Base-by-base conservation (phyloP, 2,329 filamentous ascomycete species). In the Diplodia intermedia region DNA sequence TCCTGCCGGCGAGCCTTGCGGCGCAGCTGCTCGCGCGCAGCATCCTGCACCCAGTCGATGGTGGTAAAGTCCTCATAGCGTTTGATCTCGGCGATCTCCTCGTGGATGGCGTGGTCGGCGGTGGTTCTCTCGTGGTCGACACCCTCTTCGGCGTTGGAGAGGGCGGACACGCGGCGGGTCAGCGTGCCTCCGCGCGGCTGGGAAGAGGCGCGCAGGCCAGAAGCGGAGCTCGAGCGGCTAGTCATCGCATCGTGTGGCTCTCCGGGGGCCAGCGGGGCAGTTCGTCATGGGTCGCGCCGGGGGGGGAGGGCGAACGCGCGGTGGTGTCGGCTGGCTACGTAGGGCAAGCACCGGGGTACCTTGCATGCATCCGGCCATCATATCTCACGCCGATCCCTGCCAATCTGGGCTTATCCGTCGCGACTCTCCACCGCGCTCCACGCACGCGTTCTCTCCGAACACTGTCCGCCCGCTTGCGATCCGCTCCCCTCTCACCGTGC, bases 21-120 rank as follows among this genome's bases (percentile, higher is more conserved):
- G 67, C 94, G 88, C 56, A 92, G 84, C 77, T 97, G 92, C 79
- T 97, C 95, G 71, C 94, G 90, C 40, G 93, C 91, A 12, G 94
- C 94, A 86, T 99, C 95, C 79, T 99, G 94, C 0, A 99, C 94
- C 95, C 95, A 99, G 80, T 99, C 95, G 86, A 95, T 95, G 0
- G 95, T 99, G 6, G 94, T 97, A 78, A 99, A 99, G 81, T 99
- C 95, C 82, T 97, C 95, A 82, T 99, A 99, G 82, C 94, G 88
- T 82, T 97, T 97, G 78, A 99, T 98, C 83, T 97, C 91, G 31
- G 91, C 94, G 76, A 99, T 97, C 82, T 99, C 95, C 76, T 98
- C 94, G 70, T 93, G 91, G 72, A 97, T 92, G 70, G 90, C 88
- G 70, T 90, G 87, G 74, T 91, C 88, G 67, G 85, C 88, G 33